Base-by-base conservation (phyloP, 306 rosid genomes). In the Acacia crassicarpa region DNA sequence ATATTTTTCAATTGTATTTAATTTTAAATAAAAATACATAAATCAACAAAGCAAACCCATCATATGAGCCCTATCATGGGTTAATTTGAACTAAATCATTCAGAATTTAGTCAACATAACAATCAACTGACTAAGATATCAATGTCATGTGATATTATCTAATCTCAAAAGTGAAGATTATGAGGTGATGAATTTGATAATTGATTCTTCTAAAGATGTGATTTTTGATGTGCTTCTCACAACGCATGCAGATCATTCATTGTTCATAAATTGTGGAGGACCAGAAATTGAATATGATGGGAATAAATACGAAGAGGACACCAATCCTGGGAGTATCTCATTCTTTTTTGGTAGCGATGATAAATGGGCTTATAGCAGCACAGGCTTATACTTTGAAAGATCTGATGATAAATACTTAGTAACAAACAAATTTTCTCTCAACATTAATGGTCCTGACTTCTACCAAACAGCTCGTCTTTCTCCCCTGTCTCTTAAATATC, bases 311-410 rank as follows among this genome's bases (percentile, higher is more conserved):
- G 91, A 89, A 74, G 84, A 46, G 0, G 92, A 93, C 81, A 12
- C n/a, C 7, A 78, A 0, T 61, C 8, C 0, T 2, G 84, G 17
- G 1, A 88, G 92, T 49, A 19, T 20, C 11, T 88, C 93, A 15
- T 43, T 69, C 77, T 93, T 82, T 70, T 40, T 49, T 81, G 0
- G 0, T 0, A 8, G 54, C 0, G 84, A 8, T 0, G 11, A 84
- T 5, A 85, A 77, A 27, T 93, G 93, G 97, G 98, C 84, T 56
- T 93, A 84, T 48, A 93, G 97, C 84, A 91, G 88, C 74, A 91
- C 94, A 2, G 92, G 97, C 70, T 62, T 76, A 67, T 91, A 33
- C 72, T n/a, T 73, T 32, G 85, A 30, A 38, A 48, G 81, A 0
- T 49, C 30, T 3, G 0, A 9, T 0, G 76, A 84, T 74, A 6